phyloP scores from a whole-genome alignment of 169 alveolate genomes.

The Plasmodium inui region DNA sequence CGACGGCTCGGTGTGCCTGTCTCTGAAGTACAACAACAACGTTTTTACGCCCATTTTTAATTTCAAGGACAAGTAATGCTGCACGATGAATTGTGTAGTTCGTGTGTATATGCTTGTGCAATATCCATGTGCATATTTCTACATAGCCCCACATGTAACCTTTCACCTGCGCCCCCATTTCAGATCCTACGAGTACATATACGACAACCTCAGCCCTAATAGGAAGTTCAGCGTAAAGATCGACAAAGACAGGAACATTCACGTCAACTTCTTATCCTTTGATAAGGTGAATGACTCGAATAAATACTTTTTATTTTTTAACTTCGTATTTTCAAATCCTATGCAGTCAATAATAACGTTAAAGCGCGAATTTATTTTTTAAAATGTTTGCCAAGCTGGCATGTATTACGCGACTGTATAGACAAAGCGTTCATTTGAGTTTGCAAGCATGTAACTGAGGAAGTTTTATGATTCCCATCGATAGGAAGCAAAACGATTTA shows the following conservation, averaged over 20 bases:
- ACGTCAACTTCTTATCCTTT: conserved; percentile 58
- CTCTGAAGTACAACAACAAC: conserved; percentile 66
- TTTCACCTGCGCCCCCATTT: neutral
- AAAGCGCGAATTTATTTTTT: conserved; percentile 65
- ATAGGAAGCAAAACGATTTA: neutral
- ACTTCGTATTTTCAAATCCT: conserved; percentile 61
- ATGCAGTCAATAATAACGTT: conserved; percentile 68
- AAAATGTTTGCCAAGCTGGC: neutral
- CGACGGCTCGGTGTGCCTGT: conserved; percentile 66
- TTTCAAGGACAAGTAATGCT: conserved; percentile 65
- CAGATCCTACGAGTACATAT: conserved; percentile 46
- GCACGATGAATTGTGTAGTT: neutral
- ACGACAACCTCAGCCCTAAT: conserved; percentile 42
- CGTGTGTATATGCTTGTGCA: neutral
- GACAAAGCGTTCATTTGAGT: conserved; percentile 1
- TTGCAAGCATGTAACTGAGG: neutral
- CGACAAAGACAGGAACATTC: conserved; percentile 68
- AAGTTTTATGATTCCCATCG: neutral
- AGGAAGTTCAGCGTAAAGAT: conserved; percentile 60
- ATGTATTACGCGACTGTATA: neutral
- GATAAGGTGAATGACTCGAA: conserved; percentile 69
- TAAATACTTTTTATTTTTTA: conserved; percentile 68
- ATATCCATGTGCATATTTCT: neutral
- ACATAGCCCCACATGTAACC: neutral
- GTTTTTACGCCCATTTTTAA: conserved; percentile 70